phyloP scores from a whole-genome alignment of 768 basidiomycete species.

The Ramaria sp. region DNA sequence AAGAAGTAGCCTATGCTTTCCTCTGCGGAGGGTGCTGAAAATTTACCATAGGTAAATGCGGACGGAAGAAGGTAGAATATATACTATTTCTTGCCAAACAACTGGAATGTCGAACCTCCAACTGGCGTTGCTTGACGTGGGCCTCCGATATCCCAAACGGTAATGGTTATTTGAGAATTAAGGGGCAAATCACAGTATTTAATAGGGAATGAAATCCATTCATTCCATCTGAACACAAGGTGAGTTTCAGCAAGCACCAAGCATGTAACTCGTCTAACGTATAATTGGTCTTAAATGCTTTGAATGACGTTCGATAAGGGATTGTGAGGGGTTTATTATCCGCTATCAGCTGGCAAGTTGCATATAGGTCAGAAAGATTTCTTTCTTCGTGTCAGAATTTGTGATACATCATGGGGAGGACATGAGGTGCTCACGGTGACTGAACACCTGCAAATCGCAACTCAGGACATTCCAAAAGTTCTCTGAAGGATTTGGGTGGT shows the following conservation, averaged over 20 bases:
- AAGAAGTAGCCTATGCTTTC: constrained; percentile 79
- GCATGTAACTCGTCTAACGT: constrained; percentile 34
- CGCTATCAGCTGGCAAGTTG: constrained; percentile 83
- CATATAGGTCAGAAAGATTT: constrained; percentile 83
- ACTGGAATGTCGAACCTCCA: constrained; percentile 79
- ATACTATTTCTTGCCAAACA: constrained; percentile 92
- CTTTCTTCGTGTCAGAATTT: constrained; percentile 33
- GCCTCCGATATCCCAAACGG: constrained; percentile 91
- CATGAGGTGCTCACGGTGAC: constrained; percentile 43
- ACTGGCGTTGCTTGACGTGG: constrained; percentile 72
- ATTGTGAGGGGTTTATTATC: constrained; percentile 92
- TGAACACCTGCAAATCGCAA: constrained; percentile 76
- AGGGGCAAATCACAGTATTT: constrained; percentile 89
- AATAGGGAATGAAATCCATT: constrained; percentile 87
- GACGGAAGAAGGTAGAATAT: constrained; percentile 13
- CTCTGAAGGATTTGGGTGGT: constrained; percentile 58
- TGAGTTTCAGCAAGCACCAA: not conserved
- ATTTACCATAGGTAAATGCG: not conserved
- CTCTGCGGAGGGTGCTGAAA: constrained; percentile 76
- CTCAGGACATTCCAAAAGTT: constrained; percentile 75
- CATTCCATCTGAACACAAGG: constrained; percentile 67
- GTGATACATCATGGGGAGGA: constrained; percentile 12
- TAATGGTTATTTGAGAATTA: constrained; percentile 82
- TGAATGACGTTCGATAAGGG: constrained; percentile 85
- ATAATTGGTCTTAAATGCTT: constrained; percentile 78